Base-by-base conservation (phyloP, 495 filamentous ascomycete species). In the Daldinia vernicosa region DNA sequence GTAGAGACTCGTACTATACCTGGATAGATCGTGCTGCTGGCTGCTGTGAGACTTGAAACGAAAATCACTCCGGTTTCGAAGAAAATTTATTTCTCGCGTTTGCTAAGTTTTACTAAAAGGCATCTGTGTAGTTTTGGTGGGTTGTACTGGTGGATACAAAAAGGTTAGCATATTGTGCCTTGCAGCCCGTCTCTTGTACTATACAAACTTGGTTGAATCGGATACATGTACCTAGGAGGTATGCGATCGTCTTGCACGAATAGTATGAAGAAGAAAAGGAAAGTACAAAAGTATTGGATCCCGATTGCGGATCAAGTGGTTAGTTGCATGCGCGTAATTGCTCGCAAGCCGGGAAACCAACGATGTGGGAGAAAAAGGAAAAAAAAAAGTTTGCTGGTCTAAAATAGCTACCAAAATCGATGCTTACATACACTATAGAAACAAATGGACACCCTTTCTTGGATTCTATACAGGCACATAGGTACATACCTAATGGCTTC, bases 261-360 rank as follows among this genome's bases (percentile, higher is more conserved):
- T 12, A 50, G 45, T 17, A 39, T 32, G 27, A 24, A 6, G 33
- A 61, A 66, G n/a, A 47, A 58, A 51, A 37, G 27, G 30, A 33
- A 58, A 11, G 17, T 14, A 37, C 11, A 58, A 39, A 15, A 26
- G 33, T 11, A 63, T 35, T 63, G 47, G 69, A 47, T 61, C 56
- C 52, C 54, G 26, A 69, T 37, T 59, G 66, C 33, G 60, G 58
- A 53, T 58, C 57, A 45, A 51, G 12, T 67, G 63, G 71, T 56
- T 74, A 67, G 60, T 59, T 37, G 62, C 67, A 74, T 70, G 67
- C 67, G 50, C 50, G 63, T 67, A 74, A 67, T 74, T 71, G 67
- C 55, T 63, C 60, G 26, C 19, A 24, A 64, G 54, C 30, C 33
- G 45, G 26, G 26, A 52, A 66, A 66, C 59, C 14, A 73, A 59